Conservation (phyloP, 441 rosid genomes). For the Gossypium aridum region DNA sequence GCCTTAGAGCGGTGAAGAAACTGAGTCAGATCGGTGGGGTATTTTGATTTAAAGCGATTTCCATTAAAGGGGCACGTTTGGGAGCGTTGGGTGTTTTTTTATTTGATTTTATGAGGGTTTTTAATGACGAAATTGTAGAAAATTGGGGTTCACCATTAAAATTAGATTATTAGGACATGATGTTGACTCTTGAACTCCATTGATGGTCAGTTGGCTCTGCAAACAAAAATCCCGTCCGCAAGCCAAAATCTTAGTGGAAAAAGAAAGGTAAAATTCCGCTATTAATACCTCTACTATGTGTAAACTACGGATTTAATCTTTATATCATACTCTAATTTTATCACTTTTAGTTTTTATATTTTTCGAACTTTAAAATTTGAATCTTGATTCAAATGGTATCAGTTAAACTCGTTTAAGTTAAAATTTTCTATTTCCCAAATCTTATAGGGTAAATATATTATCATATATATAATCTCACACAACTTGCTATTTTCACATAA, state of each 20-base stretch:
- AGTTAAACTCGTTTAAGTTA: too few relatives aligned
- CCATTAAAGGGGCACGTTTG: background rate
- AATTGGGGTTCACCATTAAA: background rate
- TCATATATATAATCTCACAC: too few relatives aligned
- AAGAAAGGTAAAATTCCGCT: background rate
- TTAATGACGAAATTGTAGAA: background rate
- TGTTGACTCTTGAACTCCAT: background rate
- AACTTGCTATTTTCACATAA: too few relatives aligned
- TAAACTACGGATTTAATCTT: too few relatives aligned
- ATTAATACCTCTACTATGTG: background rate
- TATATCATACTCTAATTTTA: too few relatives aligned
- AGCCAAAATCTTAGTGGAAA: background rate
- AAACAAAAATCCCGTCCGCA: background rate
- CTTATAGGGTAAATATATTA: too few relatives aligned
- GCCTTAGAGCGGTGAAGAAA: background rate
- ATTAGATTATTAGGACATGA: background rate
- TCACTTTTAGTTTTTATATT: too few relatives aligned
- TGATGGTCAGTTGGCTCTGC: background rate
- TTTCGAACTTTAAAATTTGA: too few relatives aligned
- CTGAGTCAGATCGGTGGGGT: background rate
- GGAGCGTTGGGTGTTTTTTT: background rate
- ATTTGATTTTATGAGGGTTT: background rate
- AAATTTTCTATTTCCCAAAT: too few relatives aligned
- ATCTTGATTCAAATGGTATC: too few relatives aligned
- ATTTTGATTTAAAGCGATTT: background rate